These are phyloP conservation scores for Fusarium goolgardi DNA, from an alignment of 2,329 filamentous ascomycete genomes.

Conservation along the genomic window DNA sequence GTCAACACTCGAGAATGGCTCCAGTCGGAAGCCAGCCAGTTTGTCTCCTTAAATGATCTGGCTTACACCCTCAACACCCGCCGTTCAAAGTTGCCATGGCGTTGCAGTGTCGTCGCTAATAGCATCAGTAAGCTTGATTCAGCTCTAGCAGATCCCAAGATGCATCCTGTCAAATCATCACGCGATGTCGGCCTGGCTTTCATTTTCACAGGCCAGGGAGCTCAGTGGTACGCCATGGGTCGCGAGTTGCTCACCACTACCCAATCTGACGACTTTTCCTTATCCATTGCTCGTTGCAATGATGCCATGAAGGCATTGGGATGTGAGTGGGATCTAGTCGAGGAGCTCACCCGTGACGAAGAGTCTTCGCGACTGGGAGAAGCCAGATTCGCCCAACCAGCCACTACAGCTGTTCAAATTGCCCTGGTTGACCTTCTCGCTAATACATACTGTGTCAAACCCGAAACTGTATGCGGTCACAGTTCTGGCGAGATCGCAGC, in stretches of 20 bases:
- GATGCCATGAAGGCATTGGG: not conserved
- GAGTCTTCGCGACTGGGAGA: conserved; percentile 1
- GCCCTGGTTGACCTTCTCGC: conserved; percentile 25
- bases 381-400: conserved; percentile 13
- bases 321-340: conserved; percentile 16
- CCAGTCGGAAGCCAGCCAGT: not conserved
- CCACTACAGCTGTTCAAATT: conserved; percentile 25
- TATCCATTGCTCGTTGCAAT: not conserved
- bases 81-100: conserved; percentile 6
- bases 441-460: conserved; percentile 41
- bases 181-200: conserved; percentile 6
- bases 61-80: conserved; percentile 15
- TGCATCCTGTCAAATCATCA: not conserved
- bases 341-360: conserved; percentile 10
- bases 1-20: conserved; percentile 4
- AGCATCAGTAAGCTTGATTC: not conserved
- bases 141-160: not conserved
- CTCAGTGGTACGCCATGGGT: conserved; percentile 29
- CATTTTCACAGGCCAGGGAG: conserved; percentile 32
- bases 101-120: not conserved
- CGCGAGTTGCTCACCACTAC: not conserved
- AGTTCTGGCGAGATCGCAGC: conserved; percentile 54
- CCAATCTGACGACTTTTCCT: not conserved
- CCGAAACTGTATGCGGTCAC: conserved; percentile 50
- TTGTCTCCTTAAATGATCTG: conserved; percentile 3